Evolutionary conservation across 257 asterid species (phyloP), one percentile per base, ranked within the genome.

Genomic region (Primulina tabacum): DNA sequence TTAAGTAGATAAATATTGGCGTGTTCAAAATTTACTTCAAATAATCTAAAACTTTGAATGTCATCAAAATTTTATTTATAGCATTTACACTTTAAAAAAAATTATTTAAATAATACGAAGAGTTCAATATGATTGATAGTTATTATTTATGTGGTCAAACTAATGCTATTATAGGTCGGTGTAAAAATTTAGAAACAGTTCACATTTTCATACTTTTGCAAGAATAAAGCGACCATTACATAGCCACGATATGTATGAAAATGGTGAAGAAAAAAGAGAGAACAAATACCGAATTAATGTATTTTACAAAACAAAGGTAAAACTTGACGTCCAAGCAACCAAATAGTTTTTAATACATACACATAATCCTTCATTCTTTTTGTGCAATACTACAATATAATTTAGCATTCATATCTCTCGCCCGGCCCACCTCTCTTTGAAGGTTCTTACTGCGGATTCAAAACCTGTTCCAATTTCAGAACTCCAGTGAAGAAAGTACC

Each of bases 321-420:
- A 81, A 80, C 98, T 87, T 90, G 86, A 82, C 90, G 86, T 85
- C 89, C 96, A 92, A 92, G 98, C 95, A 87, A 92, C 86, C 88
- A 52, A 38, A 37, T 43, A 68, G 14, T 72, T 60, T 79, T 65
- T 64, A 66, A 68, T 59, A 76, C 77, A 73, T 65, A 59, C 34
- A 53, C 62, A 63, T 55, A 14, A 65, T 75, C 81, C 73, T 59
- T 63, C 8, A 6, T 72, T 62, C 21, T 26, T 43, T 24, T 64
- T 73, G 62, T 61, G 67, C 79, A 50, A 16, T 50, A 14, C 1
- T 79, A 70, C 34, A 79, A 74, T 77, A 57, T 71, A 82, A 81
- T 81, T 81, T 75, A 79, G 76, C 86, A 73, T 79, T 71, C 12
- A 76, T 68, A 71, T 56, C 17, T 64, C 21, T 17, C 62, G 47